phyloP scores from a whole-genome alignment of 2,329 filamentous ascomycete species.

The Nothophaeocryptopus gaeumannii region DNA sequence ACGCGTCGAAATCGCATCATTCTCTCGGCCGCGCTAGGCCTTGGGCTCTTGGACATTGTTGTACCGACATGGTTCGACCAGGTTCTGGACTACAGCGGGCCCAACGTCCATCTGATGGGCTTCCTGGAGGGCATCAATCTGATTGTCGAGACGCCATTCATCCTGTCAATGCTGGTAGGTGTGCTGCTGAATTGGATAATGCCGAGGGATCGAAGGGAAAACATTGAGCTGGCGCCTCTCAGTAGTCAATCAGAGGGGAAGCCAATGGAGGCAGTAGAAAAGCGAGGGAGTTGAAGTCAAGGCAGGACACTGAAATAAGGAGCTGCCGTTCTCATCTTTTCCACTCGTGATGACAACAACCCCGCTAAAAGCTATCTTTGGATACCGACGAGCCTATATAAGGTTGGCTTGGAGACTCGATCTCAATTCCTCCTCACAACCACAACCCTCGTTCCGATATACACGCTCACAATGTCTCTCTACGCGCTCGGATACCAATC shows the following conservation, averaged over 20 bases:
- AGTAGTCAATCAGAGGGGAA: background rate
- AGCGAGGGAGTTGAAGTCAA: no score
- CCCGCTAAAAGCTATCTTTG: no score
- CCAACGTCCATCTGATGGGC: constrained; percentile 19
- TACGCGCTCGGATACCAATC: no score
- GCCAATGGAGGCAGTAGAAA: no score
- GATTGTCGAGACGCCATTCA: constrained; percentile 23
- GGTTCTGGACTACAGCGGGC: constrained; percentile 15
- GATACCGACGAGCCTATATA: no score
- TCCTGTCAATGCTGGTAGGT: constrained; percentile 19
- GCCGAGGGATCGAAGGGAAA: constrained; percentile 16
- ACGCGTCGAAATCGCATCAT: constrained; percentile 76
- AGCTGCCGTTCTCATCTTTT: no score
- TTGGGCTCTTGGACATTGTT: constrained; percentile 21
- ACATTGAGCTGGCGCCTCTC: background rate
- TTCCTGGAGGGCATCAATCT: constrained; percentile 23
- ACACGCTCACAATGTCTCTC: no score
- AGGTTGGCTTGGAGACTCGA: no score
- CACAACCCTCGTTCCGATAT: no score
- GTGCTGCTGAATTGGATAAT: constrained; percentile 22
- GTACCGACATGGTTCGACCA: constrained; percentile 20
- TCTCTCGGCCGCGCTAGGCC: constrained; percentile 40
- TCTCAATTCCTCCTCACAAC: no score
- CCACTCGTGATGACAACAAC: no score
- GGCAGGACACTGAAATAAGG: no score